Conservation (phyloP, 345 rosid genomes). For the Eucalyptus tenuipes region DNA sequence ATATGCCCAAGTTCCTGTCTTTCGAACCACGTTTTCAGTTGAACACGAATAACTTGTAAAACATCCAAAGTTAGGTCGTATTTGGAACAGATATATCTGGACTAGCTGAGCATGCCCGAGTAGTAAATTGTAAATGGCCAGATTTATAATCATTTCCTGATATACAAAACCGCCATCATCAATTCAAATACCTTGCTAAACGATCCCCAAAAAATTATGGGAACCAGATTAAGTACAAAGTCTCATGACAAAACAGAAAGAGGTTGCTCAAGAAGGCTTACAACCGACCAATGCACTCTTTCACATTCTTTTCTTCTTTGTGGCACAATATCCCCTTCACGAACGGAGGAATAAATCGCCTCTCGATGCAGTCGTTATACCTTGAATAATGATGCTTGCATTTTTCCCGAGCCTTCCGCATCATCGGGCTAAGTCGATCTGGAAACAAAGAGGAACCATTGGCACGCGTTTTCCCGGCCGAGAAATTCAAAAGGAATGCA, state of each 20-base stretch:
- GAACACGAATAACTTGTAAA: too few relatives aligned
- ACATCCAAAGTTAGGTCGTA: too few relatives aligned
- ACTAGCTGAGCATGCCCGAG: not conserved
- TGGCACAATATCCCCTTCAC: too few relatives aligned
- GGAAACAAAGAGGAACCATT: not conserved
- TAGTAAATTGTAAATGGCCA: too few relatives aligned
- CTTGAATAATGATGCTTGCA: conserved; percentile 27
- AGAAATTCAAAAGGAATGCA: not conserved
- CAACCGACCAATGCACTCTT: conserved; percentile 11
- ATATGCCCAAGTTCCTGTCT: too few relatives aligned
- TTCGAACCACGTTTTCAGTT: too few relatives aligned
- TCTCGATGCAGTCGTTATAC: conserved; percentile 46
- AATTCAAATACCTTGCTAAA: not conserved
- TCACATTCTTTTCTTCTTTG: conserved; percentile 37
- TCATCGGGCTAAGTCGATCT: conserved; percentile 42
- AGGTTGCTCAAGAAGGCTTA: conserved; percentile 11
- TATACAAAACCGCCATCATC: not conserved
- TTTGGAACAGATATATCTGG: too few relatives aligned
- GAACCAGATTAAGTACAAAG: not conserved
- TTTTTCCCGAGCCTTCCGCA: conserved; percentile 30
- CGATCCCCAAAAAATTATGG: not conserved
- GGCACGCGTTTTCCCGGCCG: not conserved
- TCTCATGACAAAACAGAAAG: not conserved
- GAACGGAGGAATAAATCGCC: too few relatives aligned
- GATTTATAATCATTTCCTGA: too few relatives aligned